Evolutionary conservation across 495 filamentous ascomycete genomes (phyloP).

Genomic region (Trichodelitschia bisporula): DNA sequence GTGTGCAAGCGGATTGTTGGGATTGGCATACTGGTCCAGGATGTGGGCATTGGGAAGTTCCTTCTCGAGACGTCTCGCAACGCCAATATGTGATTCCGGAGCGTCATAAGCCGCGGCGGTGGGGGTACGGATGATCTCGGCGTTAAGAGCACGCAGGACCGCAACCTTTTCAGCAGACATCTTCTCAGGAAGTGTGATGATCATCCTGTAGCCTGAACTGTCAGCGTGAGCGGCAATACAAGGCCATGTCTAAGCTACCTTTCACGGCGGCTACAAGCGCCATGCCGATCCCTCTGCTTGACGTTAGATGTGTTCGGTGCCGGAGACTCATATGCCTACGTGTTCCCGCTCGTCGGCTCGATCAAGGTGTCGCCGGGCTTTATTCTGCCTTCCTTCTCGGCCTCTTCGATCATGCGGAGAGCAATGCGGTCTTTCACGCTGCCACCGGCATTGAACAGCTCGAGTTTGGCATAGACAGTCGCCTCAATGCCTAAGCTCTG

Average conservation of each 20-base stretch:
- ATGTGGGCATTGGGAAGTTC: constrained; percentile 95
- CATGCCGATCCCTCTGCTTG: constrained; percentile 60
- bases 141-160: constrained; percentile 75
- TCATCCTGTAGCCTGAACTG: constrained; percentile 60
- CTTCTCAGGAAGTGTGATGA: constrained; percentile 97
- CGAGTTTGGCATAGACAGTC: constrained; percentile 81
- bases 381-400: constrained; percentile 73
- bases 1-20: constrained; percentile 79
- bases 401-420: constrained; percentile 90
- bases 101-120: constrained; percentile 86
- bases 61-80: constrained; percentile 70
- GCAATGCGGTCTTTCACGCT: constrained; percentile 97
- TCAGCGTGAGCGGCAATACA: too few relatives aligned
- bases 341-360: constrained; percentile 94
- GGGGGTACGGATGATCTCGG: constrained; percentile 92
- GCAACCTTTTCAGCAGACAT: constrained; percentile 97
- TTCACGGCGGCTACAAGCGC: constrained; percentile 87
- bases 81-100: constrained; percentile 91
- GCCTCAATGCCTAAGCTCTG: constrained; percentile 72
- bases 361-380: constrained; percentile 94
- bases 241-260: too few relatives aligned
- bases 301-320: not conserved
- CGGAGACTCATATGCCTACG: constrained; percentile 28
- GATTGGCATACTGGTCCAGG: constrained; percentile 84
- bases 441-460: constrained; percentile 93